These are phyloP conservation scores for Lunularia cruciata DNA, from an alignment of 225 moss, liverwort and hornwort genomes.

Conservation along the genomic window DNA sequence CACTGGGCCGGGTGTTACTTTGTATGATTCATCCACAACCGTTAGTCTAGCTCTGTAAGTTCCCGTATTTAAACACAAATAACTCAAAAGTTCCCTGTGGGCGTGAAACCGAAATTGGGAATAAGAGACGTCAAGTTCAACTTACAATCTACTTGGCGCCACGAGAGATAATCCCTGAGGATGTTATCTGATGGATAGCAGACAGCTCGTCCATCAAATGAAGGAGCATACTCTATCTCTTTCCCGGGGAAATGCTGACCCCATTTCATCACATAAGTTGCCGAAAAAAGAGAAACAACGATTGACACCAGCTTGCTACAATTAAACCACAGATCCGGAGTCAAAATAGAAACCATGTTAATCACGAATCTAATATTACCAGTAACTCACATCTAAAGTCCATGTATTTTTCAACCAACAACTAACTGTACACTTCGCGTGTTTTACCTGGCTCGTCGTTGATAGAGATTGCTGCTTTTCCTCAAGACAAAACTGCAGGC, in stretches of 20 bases:
- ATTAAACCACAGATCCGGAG: conserved; percentile 14
- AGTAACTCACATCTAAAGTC: too few relatives aligned
- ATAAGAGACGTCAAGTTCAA: too few relatives aligned
- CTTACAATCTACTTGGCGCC: conserved; percentile 98
- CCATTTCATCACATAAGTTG: conserved; percentile 89
- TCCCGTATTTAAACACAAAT: neutral
- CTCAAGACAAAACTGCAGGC: conserved; percentile 80
- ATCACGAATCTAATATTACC: neutral
- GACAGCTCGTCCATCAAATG: conserved; percentile 89
- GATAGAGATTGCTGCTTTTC: conserved; percentile 70
- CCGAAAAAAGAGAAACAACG: conserved; percentile 73
- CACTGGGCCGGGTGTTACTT: too few relatives aligned
- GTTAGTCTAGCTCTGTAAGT: neutral
- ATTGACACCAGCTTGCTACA: conserved; percentile 86
- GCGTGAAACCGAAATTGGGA: neutral
- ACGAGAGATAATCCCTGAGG: conserved; percentile 78
- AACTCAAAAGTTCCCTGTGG: neutral
- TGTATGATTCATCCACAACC: too few relatives aligned
- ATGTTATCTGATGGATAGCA: conserved; percentile 72
- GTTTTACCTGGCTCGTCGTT: conserved; percentile 79
- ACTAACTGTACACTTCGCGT: too few relatives aligned
- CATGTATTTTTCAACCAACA: too few relatives aligned
- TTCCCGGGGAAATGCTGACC: conserved; percentile 51
- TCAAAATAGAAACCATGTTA: conserved; percentile 12
- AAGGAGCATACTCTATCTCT: conserved; percentile 60